Evolutionary conservation across 2,329 filamentous ascomycete genomes (phyloP), one percentile per base, ranked within the genome.

Genomic region (Penicillium oxalicum): DNA sequence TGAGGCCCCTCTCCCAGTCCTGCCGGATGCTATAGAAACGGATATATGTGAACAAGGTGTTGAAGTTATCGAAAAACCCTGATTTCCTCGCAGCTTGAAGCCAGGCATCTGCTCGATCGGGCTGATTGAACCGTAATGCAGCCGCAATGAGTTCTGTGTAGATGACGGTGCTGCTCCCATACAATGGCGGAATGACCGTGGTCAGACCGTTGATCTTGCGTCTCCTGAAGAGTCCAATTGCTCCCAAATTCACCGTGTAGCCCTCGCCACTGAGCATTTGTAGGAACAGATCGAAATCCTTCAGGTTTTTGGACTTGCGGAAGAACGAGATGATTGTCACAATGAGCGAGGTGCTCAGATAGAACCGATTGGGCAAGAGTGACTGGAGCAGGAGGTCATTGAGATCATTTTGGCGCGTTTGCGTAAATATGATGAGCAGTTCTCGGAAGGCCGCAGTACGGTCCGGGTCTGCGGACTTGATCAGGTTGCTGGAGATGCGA

Each of bases 121-220:
- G 64, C 40, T 72, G 70, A 32, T 72, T 61, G 33, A 73, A 72
- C 8, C 66, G 61, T n/a, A 73, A 57, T 29, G 64, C 63, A 12
- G 65, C 61, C 3, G 61, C 56, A 33, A 73, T 69, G 9, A 73
- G 56, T n/a, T 63, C 58, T 5, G 61, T 60, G 36, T 68, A 66
- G 11, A 70, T 57, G 18, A 66, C 59, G 2, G 62, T 57, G 44
- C 68, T 70, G 43, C 57, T 61, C 25, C 57, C 63, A 40, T 65
- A 56, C 13, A 62, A 48, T 3, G 69, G 67, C 8, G 70, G 70
- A 11, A 69, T 56, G 1, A 66, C 59, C 8, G 72, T 57, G 25
- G 69, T 64, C 24, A 70, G 38, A 2, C 66, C 67, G 50, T 70
- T 70, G 48, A 71, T 52, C 5, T 56, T 58, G 29, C 50, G 53